phyloP scores from a whole-genome alignment of 306 rosid genomes.

The Acacia acuminata region DNA sequence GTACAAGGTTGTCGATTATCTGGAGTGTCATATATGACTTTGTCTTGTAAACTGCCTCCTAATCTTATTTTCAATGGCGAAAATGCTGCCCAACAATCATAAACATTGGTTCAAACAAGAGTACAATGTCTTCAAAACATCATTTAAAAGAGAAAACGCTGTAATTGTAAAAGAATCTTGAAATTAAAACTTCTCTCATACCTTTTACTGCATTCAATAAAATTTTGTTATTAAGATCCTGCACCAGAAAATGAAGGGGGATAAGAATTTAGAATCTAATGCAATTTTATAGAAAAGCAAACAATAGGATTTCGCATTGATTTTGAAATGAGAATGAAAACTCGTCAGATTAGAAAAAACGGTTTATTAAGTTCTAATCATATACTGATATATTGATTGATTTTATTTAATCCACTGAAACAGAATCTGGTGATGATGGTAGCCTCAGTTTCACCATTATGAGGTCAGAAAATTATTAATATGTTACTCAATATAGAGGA shows the following conservation, averaged over 20 bases:
- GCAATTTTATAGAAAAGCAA: background rate
- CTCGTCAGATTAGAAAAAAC: background rate
- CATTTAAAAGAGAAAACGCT: background rate
- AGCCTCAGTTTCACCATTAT: background rate
- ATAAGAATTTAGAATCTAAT: background rate
- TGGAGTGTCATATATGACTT: slow-evolving; percentile 67
- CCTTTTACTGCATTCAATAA: slow-evolving; percentile 86
- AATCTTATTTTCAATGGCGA: slow-evolving; percentile 85
- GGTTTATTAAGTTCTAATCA: slow-evolving; percentile 2
- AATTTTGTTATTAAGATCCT: slow-evolving; percentile 74
- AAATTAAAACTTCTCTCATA: slow-evolving; percentile 25
- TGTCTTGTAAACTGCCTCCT: slow-evolving; percentile 92
- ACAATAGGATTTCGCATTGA: background rate
- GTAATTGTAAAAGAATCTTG: slow-evolving; percentile 4
- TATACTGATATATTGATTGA: slow-evolving; percentile 15
- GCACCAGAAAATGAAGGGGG: slow-evolving; percentile 34
- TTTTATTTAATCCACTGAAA: slow-evolving; percentile 14
- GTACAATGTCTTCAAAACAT: background rate
- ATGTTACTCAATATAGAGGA: slow-evolving; percentile 3
- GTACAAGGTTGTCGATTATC: slow-evolving; percentile 53
- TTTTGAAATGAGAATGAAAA: slow-evolving; percentile 5
- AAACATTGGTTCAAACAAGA: background rate
- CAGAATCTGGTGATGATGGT: background rate
- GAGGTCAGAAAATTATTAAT: too few relatives aligned
- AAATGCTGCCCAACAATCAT: slow-evolving; percentile 71